Percentiles rank a stretch among this genome's conserved stretches.
phyloP scores from a whole-genome alignment of 169 alveolate species.

The Cryptosporidium sp. region DNA sequence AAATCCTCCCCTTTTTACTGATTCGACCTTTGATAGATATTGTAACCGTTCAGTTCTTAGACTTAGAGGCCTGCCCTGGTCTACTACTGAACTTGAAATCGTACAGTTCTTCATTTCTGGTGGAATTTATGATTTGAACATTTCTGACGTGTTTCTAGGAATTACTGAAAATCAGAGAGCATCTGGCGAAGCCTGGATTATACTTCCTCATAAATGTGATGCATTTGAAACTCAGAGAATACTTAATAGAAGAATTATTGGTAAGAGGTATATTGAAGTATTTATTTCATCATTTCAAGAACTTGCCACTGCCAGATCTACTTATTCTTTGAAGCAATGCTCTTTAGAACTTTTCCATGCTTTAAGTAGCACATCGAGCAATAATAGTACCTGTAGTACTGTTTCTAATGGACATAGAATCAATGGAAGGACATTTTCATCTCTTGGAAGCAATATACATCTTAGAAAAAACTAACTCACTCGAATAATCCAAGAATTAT shows the following conservation, averaged over 20 bases:
- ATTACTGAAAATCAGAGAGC: constrained; percentile 19
- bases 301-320: background rate
- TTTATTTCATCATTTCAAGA: constrained; percentile 36
- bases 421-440: background rate
- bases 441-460: background rate
- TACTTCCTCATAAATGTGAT: constrained; percentile 51
- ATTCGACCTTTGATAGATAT: background rate
- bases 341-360: background rate
- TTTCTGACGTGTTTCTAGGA: constrained; percentile 31
- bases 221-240: constrained; percentile 25
- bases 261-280: constrained; percentile 63
- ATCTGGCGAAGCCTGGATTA: constrained; percentile 61
- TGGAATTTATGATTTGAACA: constrained; percentile 17
- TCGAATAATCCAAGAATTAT: too few relatives aligned
- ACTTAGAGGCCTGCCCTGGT: constrained; percentile 82
- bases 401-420: background rate
- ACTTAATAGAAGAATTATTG: constrained; percentile 28
- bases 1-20: background rate
- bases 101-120: constrained; percentile 75
- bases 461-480: background rate
- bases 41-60: constrained; percentile 65
- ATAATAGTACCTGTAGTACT: background rate
- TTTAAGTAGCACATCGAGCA: background rate
- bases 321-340: background rate
- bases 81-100: constrained; percentile 78